Evolutionary conservation across 352 stramenopile species (phyloP).

Genomic region (Pythium diclinum): DNA sequence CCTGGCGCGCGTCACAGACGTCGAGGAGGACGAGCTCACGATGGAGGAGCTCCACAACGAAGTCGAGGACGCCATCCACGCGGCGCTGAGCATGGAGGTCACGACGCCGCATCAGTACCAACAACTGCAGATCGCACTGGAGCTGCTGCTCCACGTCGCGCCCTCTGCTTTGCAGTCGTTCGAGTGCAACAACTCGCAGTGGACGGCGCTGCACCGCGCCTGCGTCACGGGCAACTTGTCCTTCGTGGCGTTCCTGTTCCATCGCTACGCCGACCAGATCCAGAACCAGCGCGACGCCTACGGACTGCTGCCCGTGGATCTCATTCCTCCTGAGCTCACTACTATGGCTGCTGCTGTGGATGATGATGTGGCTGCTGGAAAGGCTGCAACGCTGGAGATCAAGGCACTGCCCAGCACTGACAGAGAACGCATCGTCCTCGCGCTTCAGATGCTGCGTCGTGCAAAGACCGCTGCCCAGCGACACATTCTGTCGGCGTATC

Average conservation of each 20-base stretch:
- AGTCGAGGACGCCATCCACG: constrained; percentile 55
- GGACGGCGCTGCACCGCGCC: constrained; percentile 51
- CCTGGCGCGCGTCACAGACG: constrained; percentile 17
- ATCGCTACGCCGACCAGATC: constrained; percentile 31
- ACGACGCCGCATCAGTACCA: constrained; percentile 54
- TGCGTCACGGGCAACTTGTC: constrained; percentile 58
- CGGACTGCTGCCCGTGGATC: constrained; percentile 50
- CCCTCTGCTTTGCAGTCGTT: constrained; percentile 17
- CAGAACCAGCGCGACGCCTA: constrained; percentile 44
- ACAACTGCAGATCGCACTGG: constrained; percentile 58
- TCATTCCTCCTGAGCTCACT: constrained; percentile 50
- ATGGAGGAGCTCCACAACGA: constrained; percentile 29
- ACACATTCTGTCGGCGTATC: background rate
- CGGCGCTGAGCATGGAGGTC: constrained; percentile 53
- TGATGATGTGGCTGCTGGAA: background rate
- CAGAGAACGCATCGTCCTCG: constrained; percentile 17
- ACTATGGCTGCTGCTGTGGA: constrained; percentile 18
- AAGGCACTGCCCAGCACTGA: constrained; percentile 13
- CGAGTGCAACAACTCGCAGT: constrained; percentile 34
- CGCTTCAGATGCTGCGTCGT: constrained; percentile 16
- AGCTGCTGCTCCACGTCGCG: constrained; percentile 43
- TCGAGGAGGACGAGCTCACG: constrained; percentile 18
- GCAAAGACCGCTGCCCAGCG: constrained; percentile 6
- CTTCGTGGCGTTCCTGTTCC: constrained; percentile 53
- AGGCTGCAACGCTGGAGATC: constrained; percentile 23